Evolutionary conservation across 1,139 yeast genomes (phyloP).

Genomic region (Geotrichum aggregatum): DNA sequence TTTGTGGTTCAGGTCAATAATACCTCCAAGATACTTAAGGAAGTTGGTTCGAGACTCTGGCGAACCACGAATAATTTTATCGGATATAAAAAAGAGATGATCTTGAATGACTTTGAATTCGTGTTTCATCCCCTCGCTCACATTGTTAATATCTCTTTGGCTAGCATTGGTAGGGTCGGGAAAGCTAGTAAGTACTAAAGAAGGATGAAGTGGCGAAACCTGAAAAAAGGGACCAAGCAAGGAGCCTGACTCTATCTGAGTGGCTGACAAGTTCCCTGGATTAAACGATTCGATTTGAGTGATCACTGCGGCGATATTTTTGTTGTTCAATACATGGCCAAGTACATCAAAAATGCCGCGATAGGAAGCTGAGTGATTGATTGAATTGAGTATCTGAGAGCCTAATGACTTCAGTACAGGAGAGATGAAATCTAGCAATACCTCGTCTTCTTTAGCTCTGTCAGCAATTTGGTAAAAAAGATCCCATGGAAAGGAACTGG

Average conservation of each 20-base stretch:
- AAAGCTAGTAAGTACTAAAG: slow-evolving; percentile 28
- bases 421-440: slow-evolving; percentile 56
- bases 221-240: slow-evolving; percentile 73
- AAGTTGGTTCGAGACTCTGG: slow-evolving; percentile 57
- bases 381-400: slow-evolving; percentile 23
- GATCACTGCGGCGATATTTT: slow-evolving; percentile 59
- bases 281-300: slow-evolving; percentile 53
- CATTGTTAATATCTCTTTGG: slow-evolving; percentile 5
- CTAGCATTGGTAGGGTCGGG: slow-evolving; percentile 8
- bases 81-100: slow-evolving; percentile 58
- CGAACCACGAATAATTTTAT: slow-evolving; percentile 75
- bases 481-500: slow-evolving; percentile 13
- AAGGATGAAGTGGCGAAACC: slow-evolving; percentile 60
- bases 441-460: slow-evolving; percentile 63
- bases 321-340: slow-evolving; percentile 58
- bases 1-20: slow-evolving; percentile 76
- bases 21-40: slow-evolving; percentile 62
- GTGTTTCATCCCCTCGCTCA: slow-evolving; percentile 5
- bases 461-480: slow-evolving; percentile 34
- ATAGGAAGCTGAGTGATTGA: slow-evolving; percentile 40
- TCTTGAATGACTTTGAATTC: slow-evolving; percentile 25
- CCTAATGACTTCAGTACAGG: slow-evolving; percentile 38
- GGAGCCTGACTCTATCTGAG: slow-evolving; percentile 56
- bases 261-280: slow-evolving; percentile 42
- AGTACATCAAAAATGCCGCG: slow-evolving; percentile 51